Percentiles rank a stretch among this genome's conserved stretches.
phyloP scores from a whole-genome alignment of 2,329 filamentous ascomycete genomes.

The Cercospora nicotianae region DNA sequence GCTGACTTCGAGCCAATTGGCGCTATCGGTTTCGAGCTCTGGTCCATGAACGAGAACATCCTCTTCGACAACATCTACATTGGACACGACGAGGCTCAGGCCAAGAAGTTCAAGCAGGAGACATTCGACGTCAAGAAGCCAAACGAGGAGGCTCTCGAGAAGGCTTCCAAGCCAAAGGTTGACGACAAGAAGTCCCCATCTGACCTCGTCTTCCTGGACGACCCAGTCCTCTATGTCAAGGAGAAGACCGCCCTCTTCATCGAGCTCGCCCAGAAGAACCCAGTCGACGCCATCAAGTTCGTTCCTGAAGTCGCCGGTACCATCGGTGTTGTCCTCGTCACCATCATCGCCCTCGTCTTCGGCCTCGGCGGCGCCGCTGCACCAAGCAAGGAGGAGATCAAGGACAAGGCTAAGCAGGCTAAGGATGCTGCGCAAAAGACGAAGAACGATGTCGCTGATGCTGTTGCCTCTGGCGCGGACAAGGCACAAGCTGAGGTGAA shows the following conservation, averaged over 20 bases:
- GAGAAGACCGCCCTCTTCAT: conserved; percentile 94
- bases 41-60: conserved; percentile 99
- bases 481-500: conserved; percentile 72
- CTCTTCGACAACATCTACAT: conserved; percentile 99
- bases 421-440: conserved; percentile 68
- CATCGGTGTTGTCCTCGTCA: conserved; percentile 68
- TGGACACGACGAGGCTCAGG: conserved; percentile 92
- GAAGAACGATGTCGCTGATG: conserved; percentile 71
- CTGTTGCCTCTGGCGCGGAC: conserved; percentile 61
- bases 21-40: conserved; percentile 98
- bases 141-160: conserved; percentile 77
- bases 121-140: conserved; percentile 86
- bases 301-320: conserved; percentile 89
- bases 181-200: conserved; percentile 65
- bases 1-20: conserved; percentile 98
- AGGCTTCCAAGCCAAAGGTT: conserved; percentile 70
- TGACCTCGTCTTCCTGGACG: conserved; percentile 85
- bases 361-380: conserved; percentile 62
- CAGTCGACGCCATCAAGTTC: conserved; percentile 79
- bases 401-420: conserved; percentile 71
- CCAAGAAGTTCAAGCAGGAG: conserved; percentile 82
- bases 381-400: conserved; percentile 64
- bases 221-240: conserved; percentile 82
- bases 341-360: conserved; percentile 68
- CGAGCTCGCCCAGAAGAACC: conserved; percentile 77